A percentile compares a stretch with the other conserved stretches of the same genome.
phyloP scores from a whole-genome alignment of 495 filamentous ascomycete species.

The Penicillium bovifimosum region DNA sequence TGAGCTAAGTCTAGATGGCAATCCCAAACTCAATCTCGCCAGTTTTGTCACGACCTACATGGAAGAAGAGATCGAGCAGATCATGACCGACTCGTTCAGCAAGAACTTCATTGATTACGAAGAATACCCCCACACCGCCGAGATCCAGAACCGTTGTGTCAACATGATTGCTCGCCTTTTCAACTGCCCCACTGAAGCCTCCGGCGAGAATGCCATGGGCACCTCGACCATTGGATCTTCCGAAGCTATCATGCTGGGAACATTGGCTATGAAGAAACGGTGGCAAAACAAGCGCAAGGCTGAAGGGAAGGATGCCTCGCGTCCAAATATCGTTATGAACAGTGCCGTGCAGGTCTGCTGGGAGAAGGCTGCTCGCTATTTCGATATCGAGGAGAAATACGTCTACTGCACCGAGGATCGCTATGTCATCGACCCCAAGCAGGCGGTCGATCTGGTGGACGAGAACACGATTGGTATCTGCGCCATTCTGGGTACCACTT shows the following conservation, averaged over 20 bases:
- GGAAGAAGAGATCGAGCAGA: slow-evolving; percentile 86
- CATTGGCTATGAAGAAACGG: slow-evolving; percentile 90
- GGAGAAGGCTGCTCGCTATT: slow-evolving; percentile 95
- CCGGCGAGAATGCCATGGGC: slow-evolving; percentile 59
- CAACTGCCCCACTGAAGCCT: slow-evolving; percentile 55
- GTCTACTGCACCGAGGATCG: slow-evolving; percentile 77
- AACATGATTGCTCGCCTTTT: slow-evolving; percentile 90
- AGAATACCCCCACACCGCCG: slow-evolving; percentile 82
- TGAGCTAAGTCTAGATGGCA: slow-evolving; percentile 84
- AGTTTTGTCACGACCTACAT: slow-evolving; percentile 35
- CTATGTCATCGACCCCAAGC: slow-evolving; percentile 79
- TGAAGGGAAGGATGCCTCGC: slow-evolving; percentile 65
- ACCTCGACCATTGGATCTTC: slow-evolving; percentile 82
- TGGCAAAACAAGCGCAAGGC: slow-evolving; percentile 83
- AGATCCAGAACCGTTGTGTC: slow-evolving; percentile 89
- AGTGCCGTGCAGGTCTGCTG: slow-evolving; percentile 92
- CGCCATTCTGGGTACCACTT: slow-evolving; percentile 80
- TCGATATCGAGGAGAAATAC: slow-evolving; percentile 85
- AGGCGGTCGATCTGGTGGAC: slow-evolving; percentile 78
- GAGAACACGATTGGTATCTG: slow-evolving; percentile 97
- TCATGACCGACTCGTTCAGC: slow-evolving; percentile 81
- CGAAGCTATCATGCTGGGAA: slow-evolving; percentile 86
- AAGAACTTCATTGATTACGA: slow-evolving; percentile 97
- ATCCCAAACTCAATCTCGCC: slow-evolving; percentile 66
- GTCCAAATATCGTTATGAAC: slow-evolving; percentile 88